These are phyloP conservation scores for Podospora pseudocomata DNA, from an alignment of 495 filamentous ascomycete genomes.

Conservation along the genomic window DNA sequence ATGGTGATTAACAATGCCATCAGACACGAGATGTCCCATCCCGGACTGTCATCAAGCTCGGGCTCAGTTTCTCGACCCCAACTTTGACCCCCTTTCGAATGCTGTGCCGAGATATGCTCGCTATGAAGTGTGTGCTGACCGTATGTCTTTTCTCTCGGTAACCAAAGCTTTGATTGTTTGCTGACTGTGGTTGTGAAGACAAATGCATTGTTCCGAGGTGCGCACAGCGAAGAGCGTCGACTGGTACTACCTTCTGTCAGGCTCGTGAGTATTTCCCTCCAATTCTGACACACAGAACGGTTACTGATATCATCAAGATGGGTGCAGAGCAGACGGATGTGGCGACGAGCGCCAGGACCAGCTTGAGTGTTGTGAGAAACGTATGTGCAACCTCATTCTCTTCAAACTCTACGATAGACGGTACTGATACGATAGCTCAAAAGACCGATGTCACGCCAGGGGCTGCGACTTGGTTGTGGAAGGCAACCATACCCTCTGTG, in stretches of 20 bases:
- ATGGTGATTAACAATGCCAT: neutral
- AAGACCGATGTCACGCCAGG: conserved; percentile 25
- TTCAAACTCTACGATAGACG: neutral
- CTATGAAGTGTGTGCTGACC: conserved; percentile 28
- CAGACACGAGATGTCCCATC: conserved; percentile 27
- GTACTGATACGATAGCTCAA: neutral
- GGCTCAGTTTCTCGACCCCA: conserved; percentile 26
- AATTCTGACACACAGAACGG: neutral
- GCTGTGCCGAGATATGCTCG: conserved; percentile 22
- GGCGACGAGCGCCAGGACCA: conserved; percentile 20
- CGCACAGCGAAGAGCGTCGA: conserved; percentile 8
- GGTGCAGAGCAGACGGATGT: conserved; percentile 27
- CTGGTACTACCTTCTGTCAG: conserved; percentile 17
- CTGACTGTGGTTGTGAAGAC: conserved; percentile 20
- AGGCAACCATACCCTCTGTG: conserved; percentile 25
- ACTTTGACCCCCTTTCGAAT: conserved; percentile 18
- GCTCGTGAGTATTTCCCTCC: conserved; percentile 16
- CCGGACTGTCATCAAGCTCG: conserved; percentile 25
- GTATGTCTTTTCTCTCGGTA: conserved; percentile 14
- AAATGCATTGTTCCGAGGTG: conserved; percentile 27
- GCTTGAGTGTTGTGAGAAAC: conserved; percentile 26
- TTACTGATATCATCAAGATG: conserved; percentile 15
- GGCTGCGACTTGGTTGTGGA: conserved; percentile 24
- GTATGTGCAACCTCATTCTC: conserved; percentile 10
- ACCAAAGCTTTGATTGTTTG: neutral